Base-by-base conservation (phyloP, 352 stramenopile species). In the Phytophthora niederhauseri region DNA sequence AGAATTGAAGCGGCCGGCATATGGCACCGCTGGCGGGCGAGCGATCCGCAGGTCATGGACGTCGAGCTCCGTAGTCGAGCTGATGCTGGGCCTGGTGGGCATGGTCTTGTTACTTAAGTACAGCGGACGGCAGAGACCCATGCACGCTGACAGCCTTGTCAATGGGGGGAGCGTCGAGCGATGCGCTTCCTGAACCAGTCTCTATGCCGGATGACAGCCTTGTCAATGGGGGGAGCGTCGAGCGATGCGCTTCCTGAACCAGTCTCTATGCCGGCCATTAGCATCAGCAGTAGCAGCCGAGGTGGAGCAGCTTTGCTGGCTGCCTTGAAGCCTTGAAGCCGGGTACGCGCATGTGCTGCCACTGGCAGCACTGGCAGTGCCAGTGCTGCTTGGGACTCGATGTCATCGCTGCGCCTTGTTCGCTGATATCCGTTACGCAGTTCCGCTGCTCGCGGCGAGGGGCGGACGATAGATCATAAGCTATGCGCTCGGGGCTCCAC, bases 1-100 rank as follows among this genome's bases (percentile, higher is more conserved):
- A 53, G n/a, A 41, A 55, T 53, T 63, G 61, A 63, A 68, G 61
- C 38, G 31, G 6, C 7, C 34, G 8, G 28, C 45, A 46, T 49
- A 41, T 62, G 41, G n/a, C 41, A 30, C 38, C 17, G 38, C 12
- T 19, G 0, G 38, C 2, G 17, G 41, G 41, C 15, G 41, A 49
- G 15, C 41, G 41, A 19, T 49, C 41, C 5, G 41, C 17, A 20
- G 41, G 41, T 36, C 31, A 48, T 43, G 36, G 38, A 31, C 28
- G 28, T 31, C 28, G 28, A 31, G 28, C 28, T 31, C 28, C 28
- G 4, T 7, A 8, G 34, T 41, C 34, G 34, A 2, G 4, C 9
- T 41, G 34, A 9, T 41, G 34, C 34, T 14, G 17, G 6, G 26
- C 26, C 28, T 31, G 28, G 28, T 31, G 28, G 28, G 7, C 28